Percentiles rank a stretch among this genome's conserved stretches.
phyloP scores from a whole-genome alignment of 495 filamentous ascomycete species.

The Lepraria neglecta region DNA sequence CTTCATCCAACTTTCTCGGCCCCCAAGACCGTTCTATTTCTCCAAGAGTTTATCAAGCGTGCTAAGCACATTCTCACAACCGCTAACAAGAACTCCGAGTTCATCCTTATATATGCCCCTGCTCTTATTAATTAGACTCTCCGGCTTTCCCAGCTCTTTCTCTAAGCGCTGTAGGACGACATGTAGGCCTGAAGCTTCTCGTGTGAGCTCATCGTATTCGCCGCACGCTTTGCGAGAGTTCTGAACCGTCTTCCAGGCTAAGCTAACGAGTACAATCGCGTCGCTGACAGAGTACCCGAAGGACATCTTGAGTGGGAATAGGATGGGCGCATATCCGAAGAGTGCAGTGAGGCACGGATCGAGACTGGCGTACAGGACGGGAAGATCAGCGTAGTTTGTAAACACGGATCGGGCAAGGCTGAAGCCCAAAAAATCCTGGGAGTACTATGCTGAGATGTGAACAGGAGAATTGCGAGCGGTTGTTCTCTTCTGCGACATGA shows the following conservation, averaged over 20 bases:
- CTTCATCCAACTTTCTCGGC: conserved; percentile 2
- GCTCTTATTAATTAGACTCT: conserved; percentile 2
- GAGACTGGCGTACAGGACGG: too few species aligned
- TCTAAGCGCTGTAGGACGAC: conserved; percentile 13
- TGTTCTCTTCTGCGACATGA: too few species aligned
- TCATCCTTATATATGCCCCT: conserved; percentile 6
- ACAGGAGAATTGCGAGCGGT: too few species aligned
- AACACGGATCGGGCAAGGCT: too few species aligned
- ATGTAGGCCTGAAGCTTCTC: conserved; percentile 14
- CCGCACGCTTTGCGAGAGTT: conserved; percentile 26
- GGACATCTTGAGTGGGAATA: conserved; percentile 22
- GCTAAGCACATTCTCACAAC: conserved; percentile 10
- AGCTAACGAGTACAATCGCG: conserved; percentile 21
- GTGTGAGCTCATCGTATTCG: conserved; percentile 22
- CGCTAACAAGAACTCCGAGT: conserved; percentile 1
- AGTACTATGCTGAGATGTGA: too few species aligned
- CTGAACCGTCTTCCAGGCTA: conserved; percentile 23
- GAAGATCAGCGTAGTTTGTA: too few species aligned
- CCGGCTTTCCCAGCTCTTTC: conserved; percentile 2
- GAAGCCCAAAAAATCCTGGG: too few species aligned
- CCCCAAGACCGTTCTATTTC: conserved; percentile 18
- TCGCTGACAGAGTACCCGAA: conserved; percentile 29
- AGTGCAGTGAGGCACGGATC: too few species aligned
- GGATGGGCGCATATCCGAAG: too few species aligned
- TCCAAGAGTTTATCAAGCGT: conserved; percentile 10